Evolutionary conservation across 164 flowering plant species (phyloP).

Genomic region (Magnolia officinalis): DNA sequence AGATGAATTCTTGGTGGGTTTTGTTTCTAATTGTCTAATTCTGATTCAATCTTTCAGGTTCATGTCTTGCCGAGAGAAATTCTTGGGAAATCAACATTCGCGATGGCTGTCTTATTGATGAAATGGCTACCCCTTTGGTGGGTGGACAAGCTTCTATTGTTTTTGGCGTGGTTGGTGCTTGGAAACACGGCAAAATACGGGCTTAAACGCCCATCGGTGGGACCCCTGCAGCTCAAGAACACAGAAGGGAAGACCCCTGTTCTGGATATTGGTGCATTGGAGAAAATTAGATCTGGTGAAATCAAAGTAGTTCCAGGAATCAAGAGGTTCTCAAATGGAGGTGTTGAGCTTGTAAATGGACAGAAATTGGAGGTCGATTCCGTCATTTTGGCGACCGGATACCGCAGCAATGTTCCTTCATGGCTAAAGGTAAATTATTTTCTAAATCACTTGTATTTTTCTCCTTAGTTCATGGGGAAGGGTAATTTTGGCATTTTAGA

Average conservation of each 20-base stretch:
- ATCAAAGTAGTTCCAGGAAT: conserved; percentile 69
- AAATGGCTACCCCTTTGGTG: conserved; percentile 64
- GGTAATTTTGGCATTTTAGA: not conserved
- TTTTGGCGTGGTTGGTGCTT: conserved; percentile 47
- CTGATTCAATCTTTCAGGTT: conserved; percentile 36
- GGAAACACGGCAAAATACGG: conserved; percentile 65
- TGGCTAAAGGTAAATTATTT: conserved; percentile 63
- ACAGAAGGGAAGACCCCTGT: conserved; percentile 74
- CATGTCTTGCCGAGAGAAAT: conserved; percentile 83
- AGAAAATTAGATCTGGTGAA: conserved; percentile 66
- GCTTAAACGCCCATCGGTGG: conserved; percentile 55
- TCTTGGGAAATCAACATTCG: conserved; percentile 64
- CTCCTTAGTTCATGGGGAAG: not conserved
- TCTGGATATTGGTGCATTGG: conserved; percentile 69
- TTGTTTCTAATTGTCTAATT: not conserved
- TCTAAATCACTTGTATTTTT: conserved; percentile 23
- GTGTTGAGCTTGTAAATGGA: conserved; percentile 66
- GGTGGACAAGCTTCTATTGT: conserved; percentile 55
- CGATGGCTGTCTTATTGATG: conserved; percentile 44
- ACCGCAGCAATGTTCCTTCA: conserved; percentile 85
- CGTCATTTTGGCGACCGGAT: conserved; percentile 79
- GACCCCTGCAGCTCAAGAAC: conserved; percentile 77
- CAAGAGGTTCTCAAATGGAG: conserved; percentile 37
- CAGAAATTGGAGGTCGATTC: conserved; percentile 55
- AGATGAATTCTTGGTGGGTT: not conserved